Conservation (phyloP, 495 filamentous ascomycete species). For the Daldinia concentrica region DNA sequence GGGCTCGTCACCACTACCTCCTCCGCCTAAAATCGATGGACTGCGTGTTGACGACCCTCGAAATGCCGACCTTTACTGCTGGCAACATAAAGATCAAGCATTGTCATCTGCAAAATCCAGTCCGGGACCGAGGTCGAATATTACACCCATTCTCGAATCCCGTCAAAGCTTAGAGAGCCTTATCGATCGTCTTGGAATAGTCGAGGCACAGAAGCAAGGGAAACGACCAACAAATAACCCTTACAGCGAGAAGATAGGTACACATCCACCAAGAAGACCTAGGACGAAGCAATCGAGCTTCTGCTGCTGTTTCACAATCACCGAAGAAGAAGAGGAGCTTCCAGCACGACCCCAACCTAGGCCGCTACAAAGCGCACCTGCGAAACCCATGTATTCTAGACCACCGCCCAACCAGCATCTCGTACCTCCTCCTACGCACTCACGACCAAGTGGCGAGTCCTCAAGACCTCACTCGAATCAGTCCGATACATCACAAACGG, state of each 20-base stretch:
- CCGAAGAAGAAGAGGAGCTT: conserved; percentile 48
- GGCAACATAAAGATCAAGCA: conserved; percentile 94
- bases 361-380: conserved; percentile 50
- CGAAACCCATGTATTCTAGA: conserved; percentile 44
- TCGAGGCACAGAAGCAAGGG: conserved; percentile 57
- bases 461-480: conserved; percentile 48
- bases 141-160: conserved; percentile 58
- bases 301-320: conserved; percentile 59
- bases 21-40: conserved; percentile 50
- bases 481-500: conserved; percentile 54
- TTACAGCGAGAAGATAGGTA: conserved; percentile 29
- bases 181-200: conserved; percentile 77
- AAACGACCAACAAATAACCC: conserved; percentile 40
- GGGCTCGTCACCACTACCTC: conserved; percentile 42
- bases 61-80: conserved; percentile 73
- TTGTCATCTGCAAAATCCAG: conserved; percentile 53
- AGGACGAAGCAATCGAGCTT: conserved; percentile 48
- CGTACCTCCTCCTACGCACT: conserved; percentile 41
- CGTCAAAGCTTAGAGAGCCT: conserved; percentile 85
- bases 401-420: conserved; percentile 44
- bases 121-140: conserved; percentile 48
- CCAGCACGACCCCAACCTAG: conserved; percentile 52
- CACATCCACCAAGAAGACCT: conserved; percentile 43
- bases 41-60: conserved; percentile 60
- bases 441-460: conserved; percentile 47